These are phyloP conservation scores for Aureoboletus auriporus DNA, from an alignment of 768 basidiomycete genomes.

Conservation along the genomic window DNA sequence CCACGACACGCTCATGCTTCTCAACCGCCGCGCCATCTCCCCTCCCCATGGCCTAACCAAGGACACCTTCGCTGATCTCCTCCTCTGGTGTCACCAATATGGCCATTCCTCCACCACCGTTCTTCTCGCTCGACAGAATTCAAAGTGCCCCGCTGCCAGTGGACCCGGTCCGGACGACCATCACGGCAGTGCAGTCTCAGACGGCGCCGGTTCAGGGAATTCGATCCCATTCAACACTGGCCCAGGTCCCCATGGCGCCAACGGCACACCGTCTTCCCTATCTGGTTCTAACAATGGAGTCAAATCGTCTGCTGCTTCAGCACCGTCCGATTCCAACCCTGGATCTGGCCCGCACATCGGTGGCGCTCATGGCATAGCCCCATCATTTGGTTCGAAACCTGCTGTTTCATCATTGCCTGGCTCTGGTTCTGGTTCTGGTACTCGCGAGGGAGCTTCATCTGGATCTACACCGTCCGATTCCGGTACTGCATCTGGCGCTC, in stretches of 20 bases:
- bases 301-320: background rate
- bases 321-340: background rate
- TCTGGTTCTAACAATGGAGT: background rate
- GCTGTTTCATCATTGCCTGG: background rate
- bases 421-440: background rate
- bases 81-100: constrained; percentile 25
- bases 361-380: background rate
- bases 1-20: constrained; percentile 19
- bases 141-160: constrained; percentile 10
- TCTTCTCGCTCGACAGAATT: constrained; percentile 23
- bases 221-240: no score
- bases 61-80: constrained; percentile 23
- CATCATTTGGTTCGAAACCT: constrained; percentile 1
- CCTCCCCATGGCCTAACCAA: constrained; percentile 23
- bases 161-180: no score
- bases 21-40: constrained; percentile 14
- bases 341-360: background rate
- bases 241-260: no score
- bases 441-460: background rate
- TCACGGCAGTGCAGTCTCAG: no score
- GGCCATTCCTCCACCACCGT: constrained; percentile 4
- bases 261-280: background rate
- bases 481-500: background rate
- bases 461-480: background rate
- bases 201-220: no score